phyloP scores from a whole-genome alignment of 176 grass and related monocot species.

The Triticum timopheevii region DNA sequence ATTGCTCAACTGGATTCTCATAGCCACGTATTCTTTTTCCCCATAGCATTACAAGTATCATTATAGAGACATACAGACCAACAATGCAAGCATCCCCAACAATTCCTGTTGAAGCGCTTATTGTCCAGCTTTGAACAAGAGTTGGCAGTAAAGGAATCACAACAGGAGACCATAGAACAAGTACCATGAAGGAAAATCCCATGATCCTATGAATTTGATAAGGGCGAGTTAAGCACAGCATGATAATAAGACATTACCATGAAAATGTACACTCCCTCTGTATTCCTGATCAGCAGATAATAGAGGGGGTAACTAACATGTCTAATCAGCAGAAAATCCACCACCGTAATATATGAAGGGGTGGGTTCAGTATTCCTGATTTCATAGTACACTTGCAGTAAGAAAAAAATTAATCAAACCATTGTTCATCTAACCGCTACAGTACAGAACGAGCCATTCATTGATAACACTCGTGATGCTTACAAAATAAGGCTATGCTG shows the following conservation, averaged over 20 bases:
- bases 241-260: not conserved
- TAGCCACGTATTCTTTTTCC: constrained; percentile 93
- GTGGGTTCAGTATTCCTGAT: not conserved
- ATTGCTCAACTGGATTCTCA: constrained; percentile 77
- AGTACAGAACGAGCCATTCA: not conserved
- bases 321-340: not conserved
- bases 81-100: constrained; percentile 70
- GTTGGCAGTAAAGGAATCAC: constrained; percentile 81
- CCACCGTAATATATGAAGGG: not conserved
- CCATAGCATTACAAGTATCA: constrained; percentile 84
- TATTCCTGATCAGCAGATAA: too few species aligned
- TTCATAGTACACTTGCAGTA: constrained; percentile 1
- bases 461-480: not conserved
- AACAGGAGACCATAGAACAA: constrained; percentile 93
- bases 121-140: constrained; percentile 87
- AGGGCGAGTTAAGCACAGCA: constrained; percentile 19
- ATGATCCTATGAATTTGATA: constrained; percentile 54
- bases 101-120: constrained; percentile 60
- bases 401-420: constrained; percentile 14
- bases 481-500: not conserved
- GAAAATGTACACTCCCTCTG: not conserved
- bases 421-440: constrained; percentile 2
- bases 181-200: constrained; percentile 79
- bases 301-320: not conserved
- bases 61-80: constrained; percentile 73